Evolutionary conservation across 2,329 filamentous ascomycete genomes (phyloP), one percentile per base, ranked within the genome.

Genomic region (Colletotrichum camelliae): DNA sequence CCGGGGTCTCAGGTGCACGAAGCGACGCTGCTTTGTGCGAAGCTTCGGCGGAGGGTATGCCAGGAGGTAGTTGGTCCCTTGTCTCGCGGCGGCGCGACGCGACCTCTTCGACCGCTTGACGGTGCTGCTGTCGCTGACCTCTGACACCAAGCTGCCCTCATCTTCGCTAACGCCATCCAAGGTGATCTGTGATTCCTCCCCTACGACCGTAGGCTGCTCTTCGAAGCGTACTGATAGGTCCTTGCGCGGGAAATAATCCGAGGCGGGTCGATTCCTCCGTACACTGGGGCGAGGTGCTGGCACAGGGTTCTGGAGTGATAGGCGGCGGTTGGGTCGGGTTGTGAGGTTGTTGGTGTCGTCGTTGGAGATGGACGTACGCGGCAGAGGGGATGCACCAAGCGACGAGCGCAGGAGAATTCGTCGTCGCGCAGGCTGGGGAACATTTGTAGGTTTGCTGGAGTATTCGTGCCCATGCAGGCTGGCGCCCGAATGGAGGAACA

Each of bases 1-100:
- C 68, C 91, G 91, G 13, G 94, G 93, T 18, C 93, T 91, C 35
- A 94, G 87, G 79, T 93, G 91, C 16, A 94, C 87, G 43, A 95
- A 86, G 77, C 93, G 89, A 29, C 94, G 88, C 81, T 93, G 94
- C 80, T 92, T 89, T 80, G 88, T 86, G 78, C 89, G 85, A 76
- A 91, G 81, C 80, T 89, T 86, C 77, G 93, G 87, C 74, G 93
- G 88, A 0, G 94, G 93, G 77, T 94, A 93, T 58, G 93, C 94
- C 55, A 96, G 87, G 69, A 91, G 88, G 82, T 91, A 95, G 8
- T 88, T 89, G 4, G 92, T 94, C 81, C 90, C 92, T 67, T 88
- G 89, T 75, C 91, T 88, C 6, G 86, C 83, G 24, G 86, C 83
- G 24, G 76, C 79, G 37, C 77, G 76, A 33, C 77, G 74, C 12